phyloP scores from a whole-genome alignment of 768 basidiomycete species.

The Russula virescens region DNA sequence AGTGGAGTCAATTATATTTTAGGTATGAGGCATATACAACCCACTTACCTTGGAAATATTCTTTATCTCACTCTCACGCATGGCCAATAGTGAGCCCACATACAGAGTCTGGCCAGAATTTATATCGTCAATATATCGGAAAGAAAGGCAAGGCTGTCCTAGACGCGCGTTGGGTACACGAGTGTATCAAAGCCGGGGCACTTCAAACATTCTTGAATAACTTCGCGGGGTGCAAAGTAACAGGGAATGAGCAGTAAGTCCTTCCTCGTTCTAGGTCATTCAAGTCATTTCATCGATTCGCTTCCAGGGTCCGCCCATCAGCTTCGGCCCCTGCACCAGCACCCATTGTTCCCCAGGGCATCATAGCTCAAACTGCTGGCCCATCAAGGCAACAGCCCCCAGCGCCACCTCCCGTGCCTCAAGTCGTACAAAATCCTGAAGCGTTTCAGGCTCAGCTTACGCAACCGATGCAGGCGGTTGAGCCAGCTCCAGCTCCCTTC shows the following conservation, averaged over 20 bases:
- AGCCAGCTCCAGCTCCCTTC: constrained; percentile 27
- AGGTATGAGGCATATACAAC: constrained; percentile 41
- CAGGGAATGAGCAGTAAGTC: constrained; percentile 63
- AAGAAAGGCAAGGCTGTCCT: constrained; percentile 80
- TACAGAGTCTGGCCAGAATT: constrained; percentile 72
- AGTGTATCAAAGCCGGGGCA: constrained; percentile 63
- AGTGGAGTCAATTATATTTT: constrained; percentile 76
- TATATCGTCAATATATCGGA: constrained; percentile 71
- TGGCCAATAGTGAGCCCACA: constrained; percentile 62
- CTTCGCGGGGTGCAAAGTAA: constrained; percentile 79
- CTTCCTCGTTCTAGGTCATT: constrained; percentile 11
- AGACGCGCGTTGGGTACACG: constrained; percentile 66
- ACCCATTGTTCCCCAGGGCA: constrained; percentile 7
- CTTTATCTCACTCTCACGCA: neutral
- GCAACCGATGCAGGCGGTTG: constrained; percentile 22
- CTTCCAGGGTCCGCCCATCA: constrained; percentile 4
- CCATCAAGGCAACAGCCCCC: constrained; percentile 20
- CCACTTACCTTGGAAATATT: neutral
- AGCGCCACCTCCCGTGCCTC: constrained; percentile 23
- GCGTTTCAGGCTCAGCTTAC: constrained; percentile 15
- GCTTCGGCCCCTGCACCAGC: constrained; percentile 16
- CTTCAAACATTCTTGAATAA: constrained; percentile 71
- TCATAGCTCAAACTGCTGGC: constrained; percentile 17
- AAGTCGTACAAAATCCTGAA: constrained; percentile 21
- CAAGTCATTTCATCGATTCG: constrained; percentile 9